Percentiles rank a stretch among this genome's conserved stretches.
Evolutionary conservation across 2,329 filamentous ascomycete genomes (phyloP).

Genomic region (Neonectria magnoliae): DNA sequence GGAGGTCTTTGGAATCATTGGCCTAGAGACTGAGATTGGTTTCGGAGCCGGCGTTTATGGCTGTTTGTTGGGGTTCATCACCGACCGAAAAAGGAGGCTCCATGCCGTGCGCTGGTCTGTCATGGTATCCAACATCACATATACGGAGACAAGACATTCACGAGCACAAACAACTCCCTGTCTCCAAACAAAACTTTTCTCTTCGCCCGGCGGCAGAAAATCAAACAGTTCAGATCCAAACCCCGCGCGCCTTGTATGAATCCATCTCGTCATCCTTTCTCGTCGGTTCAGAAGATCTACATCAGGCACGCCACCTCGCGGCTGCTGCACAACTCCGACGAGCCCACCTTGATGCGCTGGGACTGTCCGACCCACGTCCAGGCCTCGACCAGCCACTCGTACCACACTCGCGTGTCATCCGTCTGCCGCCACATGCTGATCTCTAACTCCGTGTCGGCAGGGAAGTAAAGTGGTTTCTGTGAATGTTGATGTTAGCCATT

Average conservation of each 20-base stretch:
- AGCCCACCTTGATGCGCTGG: slow-evolving; percentile 71
- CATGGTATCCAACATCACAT: background rate
- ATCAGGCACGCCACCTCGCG: slow-evolving; percentile 77
- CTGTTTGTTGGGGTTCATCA: background rate
- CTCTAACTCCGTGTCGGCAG: slow-evolving; percentile 84
- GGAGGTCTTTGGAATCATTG: slow-evolving; percentile 7
- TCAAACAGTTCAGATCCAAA: slow-evolving; percentile 5
- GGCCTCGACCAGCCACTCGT: slow-evolving; percentile 95
- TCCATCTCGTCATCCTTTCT: slow-evolving; percentile 1
- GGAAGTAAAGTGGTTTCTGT: slow-evolving; percentile 85
- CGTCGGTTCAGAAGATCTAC: slow-evolving; percentile 51
- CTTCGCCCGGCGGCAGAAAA: slow-evolving; percentile 7
- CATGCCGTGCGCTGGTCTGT: slow-evolving; percentile 1
- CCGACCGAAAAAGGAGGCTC: background rate
- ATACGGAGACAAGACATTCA: background rate
- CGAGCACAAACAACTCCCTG: background rate
- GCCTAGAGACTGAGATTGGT: slow-evolving; percentile 8
- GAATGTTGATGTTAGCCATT: slow-evolving; percentile 23
- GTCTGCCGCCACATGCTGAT: slow-evolving; percentile 97
- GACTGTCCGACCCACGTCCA: slow-evolving; percentile 73
- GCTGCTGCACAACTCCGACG: slow-evolving; percentile 74
- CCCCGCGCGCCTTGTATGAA: background rate
- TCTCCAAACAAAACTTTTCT: slow-evolving; percentile 15
- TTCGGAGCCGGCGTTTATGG: slow-evolving; percentile 5
- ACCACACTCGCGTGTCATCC: slow-evolving; percentile 96